These are phyloP conservation scores for Urtica urens DNA, from an alignment of 306 rosid genomes.

Conservation along the genomic window DNA sequence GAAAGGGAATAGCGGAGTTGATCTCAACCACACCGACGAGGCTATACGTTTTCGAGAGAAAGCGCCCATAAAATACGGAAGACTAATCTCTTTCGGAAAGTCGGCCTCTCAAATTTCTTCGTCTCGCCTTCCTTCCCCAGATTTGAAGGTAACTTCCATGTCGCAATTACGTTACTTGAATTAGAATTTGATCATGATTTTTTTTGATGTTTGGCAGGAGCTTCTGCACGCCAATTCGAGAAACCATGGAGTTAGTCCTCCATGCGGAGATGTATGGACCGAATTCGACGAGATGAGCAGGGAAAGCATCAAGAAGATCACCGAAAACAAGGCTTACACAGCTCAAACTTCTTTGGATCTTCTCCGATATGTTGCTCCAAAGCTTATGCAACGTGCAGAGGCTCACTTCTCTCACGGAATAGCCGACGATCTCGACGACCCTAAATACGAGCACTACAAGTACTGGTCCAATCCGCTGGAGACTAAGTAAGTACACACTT, in stretches of 20 bases:
- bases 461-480: constrained; percentile 91
- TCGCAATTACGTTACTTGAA: not conserved
- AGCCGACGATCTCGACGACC: constrained; percentile 63
- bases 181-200: not conserved
- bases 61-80: constrained; percentile 35
- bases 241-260: constrained; percentile 20
- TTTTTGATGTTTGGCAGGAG: constrained; percentile 27
- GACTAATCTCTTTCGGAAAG: constrained; percentile 52
- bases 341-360: constrained; percentile 35
- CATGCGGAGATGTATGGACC: constrained; percentile 38
- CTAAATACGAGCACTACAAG: constrained; percentile 51
- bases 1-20: constrained; percentile 18
- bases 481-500: constrained; percentile 39
- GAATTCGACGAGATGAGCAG: constrained; percentile 44
- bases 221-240: constrained; percentile 15
- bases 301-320: constrained; percentile 25
- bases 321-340: constrained; percentile 37
- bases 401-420: constrained; percentile 77
- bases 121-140: constrained; percentile 32
- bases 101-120: constrained; percentile 41
- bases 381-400: constrained; percentile 52
- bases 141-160: constrained; percentile 28
- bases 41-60: constrained; percentile 17
- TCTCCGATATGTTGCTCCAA: constrained; percentile 43
- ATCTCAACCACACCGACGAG: constrained; percentile 16